Conservation (phyloP, 306 rosid species). For the Rubus idaeus region DNA sequence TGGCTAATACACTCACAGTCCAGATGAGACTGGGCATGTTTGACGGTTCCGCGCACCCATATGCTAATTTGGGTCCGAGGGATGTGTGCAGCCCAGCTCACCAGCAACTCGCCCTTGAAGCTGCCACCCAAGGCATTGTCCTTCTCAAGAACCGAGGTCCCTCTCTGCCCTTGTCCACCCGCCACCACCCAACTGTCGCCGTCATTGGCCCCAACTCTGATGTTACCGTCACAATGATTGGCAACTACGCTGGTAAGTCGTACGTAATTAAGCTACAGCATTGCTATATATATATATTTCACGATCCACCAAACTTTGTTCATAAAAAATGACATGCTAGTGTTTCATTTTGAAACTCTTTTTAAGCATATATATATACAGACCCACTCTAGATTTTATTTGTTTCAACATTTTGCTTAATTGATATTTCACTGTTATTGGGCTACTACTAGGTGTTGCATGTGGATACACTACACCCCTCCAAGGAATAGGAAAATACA, state of each 20-base stretch:
- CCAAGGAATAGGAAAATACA: conserved; percentile 66
- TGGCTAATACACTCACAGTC: conserved; percentile 60
- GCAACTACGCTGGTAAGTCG: conserved; percentile 87
- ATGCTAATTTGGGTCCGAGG: conserved; percentile 65
- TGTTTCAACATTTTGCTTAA: too few species aligned
- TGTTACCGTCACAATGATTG: conserved; percentile 69
- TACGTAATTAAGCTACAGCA: not conserved
- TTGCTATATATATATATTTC: not conserved
- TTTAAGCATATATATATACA: too few species aligned
- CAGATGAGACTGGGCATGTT: conserved; percentile 96
- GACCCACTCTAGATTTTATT: too few species aligned
- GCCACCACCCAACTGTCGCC: conserved; percentile 57
- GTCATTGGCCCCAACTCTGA: conserved; percentile 89
- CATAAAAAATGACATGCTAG: too few species aligned
- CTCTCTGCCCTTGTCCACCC: conserved; percentile 57
- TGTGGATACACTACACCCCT: conserved; percentile 75
- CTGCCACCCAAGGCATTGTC: conserved; percentile 81
- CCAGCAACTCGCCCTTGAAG: conserved; percentile 71
- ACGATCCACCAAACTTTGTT: not conserved
- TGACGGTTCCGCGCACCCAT: conserved; percentile 63
- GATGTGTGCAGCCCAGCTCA: conserved; percentile 75
- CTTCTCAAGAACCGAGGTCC: conserved; percentile 71
- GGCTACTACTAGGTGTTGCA: conserved; percentile 52
- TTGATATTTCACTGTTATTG: not conserved
- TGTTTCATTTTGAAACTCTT: too few species aligned